Evolutionary conservation across 352 stramenopile species (phyloP), one percentile per base, ranked within the genome.

Genomic region (Pythium dissimile): DNA sequence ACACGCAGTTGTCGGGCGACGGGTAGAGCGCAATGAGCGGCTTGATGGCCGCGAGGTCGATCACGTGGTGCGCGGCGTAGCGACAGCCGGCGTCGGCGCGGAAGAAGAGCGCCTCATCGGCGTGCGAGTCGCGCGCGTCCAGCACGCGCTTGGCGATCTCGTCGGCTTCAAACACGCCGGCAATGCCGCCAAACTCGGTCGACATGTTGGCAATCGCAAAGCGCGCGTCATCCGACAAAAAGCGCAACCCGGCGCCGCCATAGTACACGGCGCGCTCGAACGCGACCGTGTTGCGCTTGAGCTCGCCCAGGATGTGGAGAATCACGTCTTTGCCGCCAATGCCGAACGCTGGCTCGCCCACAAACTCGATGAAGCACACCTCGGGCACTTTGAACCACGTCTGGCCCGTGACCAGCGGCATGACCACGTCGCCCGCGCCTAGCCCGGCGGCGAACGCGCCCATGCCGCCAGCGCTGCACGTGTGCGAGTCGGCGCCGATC

Each of bases 301-400:
- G 60, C 44, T 88, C 70, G 11, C 80, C 80, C 4, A 92, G 66
- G 37, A 89, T 90, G 69, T 92, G 71, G 5, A 92, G 59, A 37
- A 92, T 92, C 18, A 88, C 75, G 64, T 92, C 83, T 54, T 92
- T 92, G 20, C 83, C 83, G 23, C 83, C 83, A 32, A 92, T 92
- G 24, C 83, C 83, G 42, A 86, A 86, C 15, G 66, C 54, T 12
- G 83, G 83, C 31, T 65, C 62, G 13, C 80, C 80, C n/a, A 80
- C 64, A 43, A 92, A 88, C 72, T 92, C 83, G 34, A 92, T 92
- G 66, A 59, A 92, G 48, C 68, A 78, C 11, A 89, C 79, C 35
- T 90, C 80, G 10, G 83, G 83, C 39, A 92, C 79, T 60, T 89
- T 89, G 66, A 92, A 89, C 83, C 83, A 92, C 39, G 83, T 92